Conservation (phyloP, 106 monocot genomes). For the Dioscorea zingiberensis region DNA sequence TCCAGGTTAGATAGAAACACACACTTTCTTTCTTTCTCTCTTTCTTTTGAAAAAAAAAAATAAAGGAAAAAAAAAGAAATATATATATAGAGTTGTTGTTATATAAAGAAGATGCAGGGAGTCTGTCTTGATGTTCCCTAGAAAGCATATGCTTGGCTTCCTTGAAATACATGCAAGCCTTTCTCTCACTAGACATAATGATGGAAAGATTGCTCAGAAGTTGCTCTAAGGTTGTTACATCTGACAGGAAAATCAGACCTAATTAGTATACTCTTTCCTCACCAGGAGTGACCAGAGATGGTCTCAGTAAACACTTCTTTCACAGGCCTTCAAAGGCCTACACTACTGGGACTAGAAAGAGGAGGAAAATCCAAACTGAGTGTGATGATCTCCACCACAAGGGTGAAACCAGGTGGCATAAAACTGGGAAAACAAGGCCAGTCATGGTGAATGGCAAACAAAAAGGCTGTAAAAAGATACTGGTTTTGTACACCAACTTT, state of each 20-base stretch:
- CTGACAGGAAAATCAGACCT: slow-evolving; percentile 15
- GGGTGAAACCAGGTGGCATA: slow-evolving; percentile 93
- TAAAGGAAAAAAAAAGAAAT: background rate
- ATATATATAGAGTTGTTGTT: too few relatives aligned
- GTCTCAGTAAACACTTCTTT: slow-evolving; percentile 60
- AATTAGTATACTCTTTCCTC: background rate
- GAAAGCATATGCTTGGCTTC: background rate
- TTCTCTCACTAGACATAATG: too few relatives aligned
- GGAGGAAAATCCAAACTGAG: slow-evolving; percentile 49
- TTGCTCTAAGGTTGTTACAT: slow-evolving; percentile 12
- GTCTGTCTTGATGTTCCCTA: slow-evolving; percentile 12
- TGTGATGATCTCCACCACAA: slow-evolving; percentile 51
- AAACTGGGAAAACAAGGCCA: slow-evolving; percentile 92
- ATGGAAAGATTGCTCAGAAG: slow-evolving; percentile 3
- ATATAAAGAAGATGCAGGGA: slow-evolving; percentile 6
- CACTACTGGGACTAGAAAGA: slow-evolving; percentile 49
- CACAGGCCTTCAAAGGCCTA: slow-evolving; percentile 57
- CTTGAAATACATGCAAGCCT: slow-evolving; percentile 10
- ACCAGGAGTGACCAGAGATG: slow-evolving; percentile 45
- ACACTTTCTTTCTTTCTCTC: background rate
- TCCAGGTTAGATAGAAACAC: slow-evolving; percentile 56
- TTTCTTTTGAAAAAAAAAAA: background rate
- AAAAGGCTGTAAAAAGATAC: slow-evolving; percentile 93
- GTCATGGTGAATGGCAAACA: slow-evolving; percentile 60
- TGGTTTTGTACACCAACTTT: slow-evolving; percentile 89